phyloP scores from a whole-genome alignment of 495 filamentous ascomycete species.

The Xylaria grammica region DNA sequence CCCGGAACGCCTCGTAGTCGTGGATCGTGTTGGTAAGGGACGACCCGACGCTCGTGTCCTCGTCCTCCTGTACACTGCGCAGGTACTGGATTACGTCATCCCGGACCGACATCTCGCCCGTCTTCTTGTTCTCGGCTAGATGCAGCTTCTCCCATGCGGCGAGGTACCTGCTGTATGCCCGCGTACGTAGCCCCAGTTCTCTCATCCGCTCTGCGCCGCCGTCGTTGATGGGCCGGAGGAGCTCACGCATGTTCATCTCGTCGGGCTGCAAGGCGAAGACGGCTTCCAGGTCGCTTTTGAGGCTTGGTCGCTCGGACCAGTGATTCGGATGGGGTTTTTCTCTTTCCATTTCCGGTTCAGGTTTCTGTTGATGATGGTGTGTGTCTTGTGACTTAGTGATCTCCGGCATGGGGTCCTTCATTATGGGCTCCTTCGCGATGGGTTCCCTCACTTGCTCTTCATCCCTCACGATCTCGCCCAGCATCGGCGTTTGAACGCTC shows the following conservation, averaged over 20 bases:
- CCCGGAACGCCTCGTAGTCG: slow-evolving; percentile 37
- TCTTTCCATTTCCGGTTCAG: neutral
- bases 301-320: slow-evolving; percentile 1
- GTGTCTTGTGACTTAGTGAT: neutral
- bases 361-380: neutral
- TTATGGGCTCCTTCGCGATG: neutral
- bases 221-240: slow-evolving; percentile 23
- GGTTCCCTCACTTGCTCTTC: neutral
- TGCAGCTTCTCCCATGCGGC: slow-evolving; percentile 30
- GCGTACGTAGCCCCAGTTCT: slow-evolving; percentile 25
- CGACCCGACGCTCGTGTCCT: slow-evolving; percentile 15
- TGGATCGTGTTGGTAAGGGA: slow-evolving; percentile 29
- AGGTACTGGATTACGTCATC: slow-evolving; percentile 36
- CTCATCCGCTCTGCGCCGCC: slow-evolving; percentile 25
- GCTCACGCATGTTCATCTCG: slow-evolving; percentile 23
- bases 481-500: slow-evolving; percentile 6
- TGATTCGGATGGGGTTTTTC: neutral
- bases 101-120: slow-evolving; percentile 21
- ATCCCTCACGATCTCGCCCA: neutral
- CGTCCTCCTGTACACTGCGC: slow-evolving; percentile 12
- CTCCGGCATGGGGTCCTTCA: neutral
- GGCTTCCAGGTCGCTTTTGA: slow-evolving; percentile 18
- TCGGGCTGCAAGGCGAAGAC: slow-evolving; percentile 22
- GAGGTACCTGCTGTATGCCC: slow-evolving; percentile 21
- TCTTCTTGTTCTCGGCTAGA: slow-evolving; percentile 15